Evolutionary conservation across 1,284 basidiomycete species (phyloP), one percentile per base, ranked within the genome.

Genomic region (Fomitopsis betulina): DNA sequence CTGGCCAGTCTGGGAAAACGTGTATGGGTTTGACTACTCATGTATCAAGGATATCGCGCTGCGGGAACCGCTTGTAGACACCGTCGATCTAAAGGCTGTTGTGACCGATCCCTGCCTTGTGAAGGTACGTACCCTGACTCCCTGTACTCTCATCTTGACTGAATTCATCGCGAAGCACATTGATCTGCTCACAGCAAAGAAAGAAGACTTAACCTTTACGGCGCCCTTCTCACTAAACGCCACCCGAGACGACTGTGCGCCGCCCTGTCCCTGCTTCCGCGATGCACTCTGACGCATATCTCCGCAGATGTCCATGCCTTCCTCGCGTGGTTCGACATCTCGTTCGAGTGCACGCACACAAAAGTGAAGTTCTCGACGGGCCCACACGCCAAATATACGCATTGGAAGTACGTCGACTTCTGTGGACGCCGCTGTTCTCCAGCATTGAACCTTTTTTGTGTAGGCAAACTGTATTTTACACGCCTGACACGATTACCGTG

Each of bases 1-100:
- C 25, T 25, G 27, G 15, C 17, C 67, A 96, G 94, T 98, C 82
- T 99, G 97, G 97, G 96, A 98, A 72, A 96, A 98, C 68, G 97
- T 99, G 32, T 99, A 99, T 75, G 97, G 97, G 45, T 99, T 99
- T 74, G 95, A 99, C 77, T 99, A 95, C 77, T 97, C 94, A 50
- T 98, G 96, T 76, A 99, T 99, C 83, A 98, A 99, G 76, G 95
- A 98, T 72, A 98, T 99, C 70, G 97, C 97, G 4, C 79, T 99
- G 56, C 85, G 91, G 50, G 97, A 99, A 73, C 97, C 97, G 43
- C 79, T 99, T 23, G 97, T 99, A 37, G 97, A 99, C 77, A 98
- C 95, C 23, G 97, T 99, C 60, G 95, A 98, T 64, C 77, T 97
- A 64, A 95, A 94, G 74, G 78, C 93, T 2, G 94, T 98, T 57